Evolutionary conservation across 257 asterid species (phyloP), one percentile per base, ranked within the genome.

Genomic region (Solanum pinnatisectum): DNA sequence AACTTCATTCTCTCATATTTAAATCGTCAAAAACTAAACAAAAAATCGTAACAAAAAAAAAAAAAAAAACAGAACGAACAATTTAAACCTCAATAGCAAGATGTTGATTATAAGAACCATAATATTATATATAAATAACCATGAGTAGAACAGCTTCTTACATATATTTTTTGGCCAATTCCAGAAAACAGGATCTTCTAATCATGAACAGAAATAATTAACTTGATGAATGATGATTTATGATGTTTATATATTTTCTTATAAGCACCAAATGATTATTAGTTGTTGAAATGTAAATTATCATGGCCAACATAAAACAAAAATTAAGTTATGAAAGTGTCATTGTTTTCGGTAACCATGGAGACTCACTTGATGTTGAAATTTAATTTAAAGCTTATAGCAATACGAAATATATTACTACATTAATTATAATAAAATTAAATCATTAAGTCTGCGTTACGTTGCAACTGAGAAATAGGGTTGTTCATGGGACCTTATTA

Each of bases 281-380:
- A 20, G 67, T 59, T 20, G 67, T 59, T 59, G 67, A 59, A 20
- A 59, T 59, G 67, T 59, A 20, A 59, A 20, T 59, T 59, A 3
- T 59, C 67, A 59, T 59, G 67, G 67, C 67, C 10, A 18, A 81
- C 63, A 42, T 39, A 83, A 30, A 79, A 68, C 11, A 77, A 6
- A 81, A 14, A 68, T 14, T 82, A 77, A 36, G 46, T 8, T 44
- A 79, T 33, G 23, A 35, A 68, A 46, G 68, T 56, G 88, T 89
- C 82, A 27, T 87, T 85, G 85, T 87, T 22, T 82, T 25, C 40
- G n/a, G 73, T 33, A 89, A 87, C 88, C 88, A 79, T 56, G 89
- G 89, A 87, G 91, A 16, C 83, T 88, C 65, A 67, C 33, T 83
- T 91, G 95, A 93, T 82, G 93, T 86, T 84, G 91, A 91, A 56